phyloP scores from a whole-genome alignment of 768 basidiomycete species.

The Mycena rebaudengoi region DNA sequence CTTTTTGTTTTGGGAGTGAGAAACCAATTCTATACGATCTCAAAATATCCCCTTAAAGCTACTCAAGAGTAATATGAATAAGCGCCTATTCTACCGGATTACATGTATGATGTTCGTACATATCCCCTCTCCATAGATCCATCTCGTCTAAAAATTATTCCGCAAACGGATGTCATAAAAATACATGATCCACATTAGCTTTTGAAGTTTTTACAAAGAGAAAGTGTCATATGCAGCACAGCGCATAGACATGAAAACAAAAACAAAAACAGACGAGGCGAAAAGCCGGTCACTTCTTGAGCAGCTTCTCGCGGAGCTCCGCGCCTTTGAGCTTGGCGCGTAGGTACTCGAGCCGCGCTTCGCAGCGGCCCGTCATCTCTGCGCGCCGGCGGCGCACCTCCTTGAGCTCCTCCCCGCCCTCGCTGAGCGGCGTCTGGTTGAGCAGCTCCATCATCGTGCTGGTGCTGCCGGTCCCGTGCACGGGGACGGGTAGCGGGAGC shows the following conservation, averaged over 20 bases:
- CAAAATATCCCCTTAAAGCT: too few relatives aligned
- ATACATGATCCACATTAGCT: background rate
- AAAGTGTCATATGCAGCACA: too few relatives aligned
- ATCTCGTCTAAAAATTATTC: too few relatives aligned
- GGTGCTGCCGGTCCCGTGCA: conserved; percentile 23
- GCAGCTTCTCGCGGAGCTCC: conserved; percentile 64
- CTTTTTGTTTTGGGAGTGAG: too few relatives aligned
- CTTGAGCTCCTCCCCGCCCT: conserved; percentile 58
- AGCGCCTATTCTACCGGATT: too few relatives aligned
- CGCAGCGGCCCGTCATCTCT: conserved; percentile 75
- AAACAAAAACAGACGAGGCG: background rate
- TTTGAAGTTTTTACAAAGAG: background rate
- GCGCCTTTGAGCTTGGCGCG: conserved; percentile 79
- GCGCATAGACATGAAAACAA: too few relatives aligned
- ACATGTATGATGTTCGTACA: too few relatives aligned
- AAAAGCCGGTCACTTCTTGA: conserved; percentile 40
- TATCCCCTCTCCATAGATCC: too few relatives aligned
- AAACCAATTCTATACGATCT: too few relatives aligned
- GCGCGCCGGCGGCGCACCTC: conserved; percentile 72
- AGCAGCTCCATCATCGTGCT: conserved; percentile 29
- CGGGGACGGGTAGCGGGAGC: conserved; percentile 41
- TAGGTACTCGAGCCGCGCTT: conserved; percentile 76
- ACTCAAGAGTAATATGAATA: too few relatives aligned
- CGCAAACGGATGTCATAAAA: too few relatives aligned
- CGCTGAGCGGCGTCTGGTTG: conserved; percentile 20